phyloP scores from a whole-genome alignment of 352 stramenopile species.

The Achlya hypogyna region DNA sequence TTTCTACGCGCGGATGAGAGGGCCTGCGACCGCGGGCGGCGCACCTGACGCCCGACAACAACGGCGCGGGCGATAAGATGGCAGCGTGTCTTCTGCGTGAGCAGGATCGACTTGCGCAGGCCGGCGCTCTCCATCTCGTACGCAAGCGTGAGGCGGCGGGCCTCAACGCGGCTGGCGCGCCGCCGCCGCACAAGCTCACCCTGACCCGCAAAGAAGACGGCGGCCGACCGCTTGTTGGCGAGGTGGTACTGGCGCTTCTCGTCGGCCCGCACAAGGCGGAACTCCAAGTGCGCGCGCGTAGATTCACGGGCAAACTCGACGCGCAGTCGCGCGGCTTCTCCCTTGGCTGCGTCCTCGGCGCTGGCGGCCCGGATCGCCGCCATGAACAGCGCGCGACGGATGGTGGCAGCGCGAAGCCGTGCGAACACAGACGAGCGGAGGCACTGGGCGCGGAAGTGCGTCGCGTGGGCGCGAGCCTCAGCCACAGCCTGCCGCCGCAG shows the following conservation, averaged over 20 bases:
- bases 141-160: background rate
- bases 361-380: background rate
- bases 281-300: background rate
- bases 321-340: background rate
- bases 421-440: background rate
- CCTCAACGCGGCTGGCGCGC: background rate
- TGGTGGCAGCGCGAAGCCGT: background rate
- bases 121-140: background rate
- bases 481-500: background rate
- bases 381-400: background rate
- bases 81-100: background rate
- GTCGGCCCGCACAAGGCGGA: slow-evolving; percentile 4
- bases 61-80: slow-evolving; percentile 4
- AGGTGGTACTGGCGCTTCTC: background rate
- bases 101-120: background rate
- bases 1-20: slow-evolving; percentile 14
- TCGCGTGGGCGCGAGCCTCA: background rate
- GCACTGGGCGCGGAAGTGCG: slow-evolving; percentile 1
- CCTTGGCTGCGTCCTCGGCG: background rate
- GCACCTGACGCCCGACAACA: slow-evolving; percentile 5
- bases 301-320: background rate
- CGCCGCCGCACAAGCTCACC: background rate
- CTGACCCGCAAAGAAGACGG: slow-evolving; percentile 1
- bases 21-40: too few species aligned
- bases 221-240: slow-evolving; percentile 2